Conservation (phyloP, 208 protist species). For the Acanthamoeba culbertsoni region DNA sequence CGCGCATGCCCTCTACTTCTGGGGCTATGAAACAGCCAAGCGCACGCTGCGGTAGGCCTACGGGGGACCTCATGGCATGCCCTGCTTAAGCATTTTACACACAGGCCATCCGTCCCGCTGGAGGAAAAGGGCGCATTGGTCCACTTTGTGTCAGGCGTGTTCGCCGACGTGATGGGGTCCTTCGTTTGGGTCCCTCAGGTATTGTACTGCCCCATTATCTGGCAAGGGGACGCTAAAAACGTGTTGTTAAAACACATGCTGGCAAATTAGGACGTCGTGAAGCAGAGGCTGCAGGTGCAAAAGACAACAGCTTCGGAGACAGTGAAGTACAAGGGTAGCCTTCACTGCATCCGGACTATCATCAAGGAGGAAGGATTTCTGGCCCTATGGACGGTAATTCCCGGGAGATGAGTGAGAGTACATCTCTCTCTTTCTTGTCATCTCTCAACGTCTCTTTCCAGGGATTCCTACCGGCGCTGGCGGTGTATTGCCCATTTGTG, state of each 20-base stretch:
- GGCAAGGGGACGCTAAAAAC: too few relatives aligned
- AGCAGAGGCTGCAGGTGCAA: conserved; percentile 78
- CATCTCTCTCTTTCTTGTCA: not conserved
- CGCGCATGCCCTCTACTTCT: conserved; percentile 80
- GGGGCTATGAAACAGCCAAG: conserved; percentile 77
- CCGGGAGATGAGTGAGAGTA: too few relatives aligned
- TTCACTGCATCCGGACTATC: conserved; percentile 63
- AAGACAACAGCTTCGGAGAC: not conserved
- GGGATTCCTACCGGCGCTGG: conserved; percentile 71
- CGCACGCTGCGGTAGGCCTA: conserved; percentile 28
- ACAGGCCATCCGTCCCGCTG: not conserved
- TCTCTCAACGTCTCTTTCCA: not conserved
- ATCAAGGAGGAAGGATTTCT: conserved; percentile 68
- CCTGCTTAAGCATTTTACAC: not conserved
- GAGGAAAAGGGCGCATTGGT: conserved; percentile 62
- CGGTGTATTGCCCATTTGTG: conserved; percentile 77
- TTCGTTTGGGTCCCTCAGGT: conserved; percentile 78
- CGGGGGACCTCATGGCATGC: too few relatives aligned
- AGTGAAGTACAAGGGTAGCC: conserved; percentile 62
- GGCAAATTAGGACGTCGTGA: conserved; percentile 79
- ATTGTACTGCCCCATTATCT: not conserved
- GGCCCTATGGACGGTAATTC: conserved; percentile 73
- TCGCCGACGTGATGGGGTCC: conserved; percentile 74
- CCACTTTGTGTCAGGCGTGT: conserved; percentile 69
- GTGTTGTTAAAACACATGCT: too few relatives aligned